A percentile compares a stretch with the other conserved stretches of the same genome.
Conservation (phyloP, 352 stramenopile species). For the Nothophytophthora sp. region DNA sequence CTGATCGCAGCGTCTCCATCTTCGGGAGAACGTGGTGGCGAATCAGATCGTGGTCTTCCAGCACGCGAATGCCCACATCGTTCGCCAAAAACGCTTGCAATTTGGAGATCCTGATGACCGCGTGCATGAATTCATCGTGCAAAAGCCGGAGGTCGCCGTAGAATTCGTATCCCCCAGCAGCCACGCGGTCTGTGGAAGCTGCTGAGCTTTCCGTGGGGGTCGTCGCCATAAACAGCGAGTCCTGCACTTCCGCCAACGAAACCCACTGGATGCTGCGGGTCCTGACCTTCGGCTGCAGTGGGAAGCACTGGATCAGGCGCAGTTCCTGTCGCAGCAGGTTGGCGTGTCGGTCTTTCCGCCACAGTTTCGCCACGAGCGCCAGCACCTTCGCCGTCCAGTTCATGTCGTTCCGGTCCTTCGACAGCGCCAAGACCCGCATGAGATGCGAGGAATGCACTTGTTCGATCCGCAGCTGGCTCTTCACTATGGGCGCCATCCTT, state of each 20-base stretch:
- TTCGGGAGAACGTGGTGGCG: constrained; percentile 58
- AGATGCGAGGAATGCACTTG: constrained; percentile 63
- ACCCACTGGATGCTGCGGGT: constrained; percentile 28
- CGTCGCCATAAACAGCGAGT: constrained; percentile 23
- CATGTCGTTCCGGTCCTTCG: constrained; percentile 33
- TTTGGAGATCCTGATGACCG: constrained; percentile 24
- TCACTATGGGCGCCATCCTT: constrained; percentile 42
- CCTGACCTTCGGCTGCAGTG: constrained; percentile 29
- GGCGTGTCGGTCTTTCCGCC: constrained; percentile 50
- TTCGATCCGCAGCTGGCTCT: constrained; percentile 65
- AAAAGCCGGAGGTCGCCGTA: constrained; percentile 47
- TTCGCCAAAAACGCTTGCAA: constrained; percentile 52
- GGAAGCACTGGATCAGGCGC: constrained; percentile 74
- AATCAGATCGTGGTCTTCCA: constrained; percentile 77
- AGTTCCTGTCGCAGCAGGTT: constrained; percentile 60
- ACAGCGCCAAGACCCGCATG: constrained; percentile 50
- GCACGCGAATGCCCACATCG: constrained; percentile 57
- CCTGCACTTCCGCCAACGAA: constrained; percentile 42
- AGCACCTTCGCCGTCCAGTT: constrained; percentile 46
- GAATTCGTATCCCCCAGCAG: no score
- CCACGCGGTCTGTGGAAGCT: no score
- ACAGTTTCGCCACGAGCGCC: constrained; percentile 54
- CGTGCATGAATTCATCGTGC: constrained; percentile 35
- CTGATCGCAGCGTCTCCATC: constrained; percentile 21
- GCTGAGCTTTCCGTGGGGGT: no score